phyloP scores from a whole-genome alignment of 345 rosid genomes.

The Melaleuca quinquenervia region DNA sequence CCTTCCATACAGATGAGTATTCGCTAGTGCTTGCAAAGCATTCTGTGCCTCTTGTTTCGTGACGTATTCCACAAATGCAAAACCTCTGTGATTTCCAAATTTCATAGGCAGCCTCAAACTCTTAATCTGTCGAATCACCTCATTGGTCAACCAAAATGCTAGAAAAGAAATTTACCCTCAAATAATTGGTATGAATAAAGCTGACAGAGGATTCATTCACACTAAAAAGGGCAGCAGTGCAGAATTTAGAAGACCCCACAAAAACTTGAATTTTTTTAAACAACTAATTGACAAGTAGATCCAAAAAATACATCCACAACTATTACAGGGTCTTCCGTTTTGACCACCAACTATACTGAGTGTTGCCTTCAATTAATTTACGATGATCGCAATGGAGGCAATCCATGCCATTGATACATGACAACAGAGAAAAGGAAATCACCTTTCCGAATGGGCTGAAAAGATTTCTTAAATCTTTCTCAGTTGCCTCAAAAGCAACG shows the following conservation, averaged over 20 bases:
- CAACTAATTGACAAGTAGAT: background rate
- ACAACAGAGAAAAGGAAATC: background rate
- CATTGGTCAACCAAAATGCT: background rate
- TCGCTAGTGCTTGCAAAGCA: slow-evolving; percentile 57
- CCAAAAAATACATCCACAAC: background rate
- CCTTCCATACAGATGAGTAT: slow-evolving; percentile 82
- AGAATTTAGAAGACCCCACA: background rate
- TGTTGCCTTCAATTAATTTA: background rate
- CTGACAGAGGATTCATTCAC: background rate
- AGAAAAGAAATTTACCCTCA: background rate
- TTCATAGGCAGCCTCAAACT: slow-evolving; percentile 79
- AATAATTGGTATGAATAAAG: background rate
- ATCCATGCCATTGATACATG: background rate
- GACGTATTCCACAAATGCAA: slow-evolving; percentile 73
- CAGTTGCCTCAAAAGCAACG: slow-evolving; percentile 93
- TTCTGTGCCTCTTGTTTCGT: slow-evolving; percentile 88
- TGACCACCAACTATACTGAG: background rate
- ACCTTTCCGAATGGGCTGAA: slow-evolving; percentile 98
- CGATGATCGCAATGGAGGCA: background rate
- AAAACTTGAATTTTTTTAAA: background rate
- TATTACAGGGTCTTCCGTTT: background rate
- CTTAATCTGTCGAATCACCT: slow-evolving; percentile 44
- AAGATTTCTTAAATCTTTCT: slow-evolving; percentile 78
- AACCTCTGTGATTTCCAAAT: slow-evolving; percentile 69
- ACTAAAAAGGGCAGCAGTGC: background rate